Evolutionary conservation across 1,284 basidiomycete genomes (phyloP).

Genomic region (Laetiporus sulphureus): DNA sequence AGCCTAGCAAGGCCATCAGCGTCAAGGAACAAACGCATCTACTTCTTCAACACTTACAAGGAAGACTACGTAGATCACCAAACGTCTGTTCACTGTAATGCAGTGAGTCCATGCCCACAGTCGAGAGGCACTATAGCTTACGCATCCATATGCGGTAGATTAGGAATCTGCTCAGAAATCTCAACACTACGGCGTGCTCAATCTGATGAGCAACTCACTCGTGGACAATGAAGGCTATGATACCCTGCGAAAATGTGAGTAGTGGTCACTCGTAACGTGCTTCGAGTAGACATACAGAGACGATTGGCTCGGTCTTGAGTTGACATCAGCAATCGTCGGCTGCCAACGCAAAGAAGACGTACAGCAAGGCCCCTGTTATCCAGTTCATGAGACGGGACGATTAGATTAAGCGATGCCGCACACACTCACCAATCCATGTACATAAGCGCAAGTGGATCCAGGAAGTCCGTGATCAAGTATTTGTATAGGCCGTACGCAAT

Average conservation of each 20-base stretch:
- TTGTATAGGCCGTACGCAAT: background rate
- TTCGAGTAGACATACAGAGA: background rate
- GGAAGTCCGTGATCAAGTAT: background rate
- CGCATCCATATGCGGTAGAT: background rate
- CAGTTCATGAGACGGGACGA: background rate
- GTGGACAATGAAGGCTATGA: conserved; percentile 1
- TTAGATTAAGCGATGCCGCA: background rate
- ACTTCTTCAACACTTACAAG: background rate
- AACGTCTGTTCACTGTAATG: background rate
- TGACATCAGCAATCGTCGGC: background rate
- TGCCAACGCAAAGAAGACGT: background rate
- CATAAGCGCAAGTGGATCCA: background rate
- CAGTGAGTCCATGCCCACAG: background rate
- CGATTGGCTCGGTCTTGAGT: background rate
- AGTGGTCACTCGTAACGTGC: background rate
- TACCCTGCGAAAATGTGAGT: too few relatives aligned
- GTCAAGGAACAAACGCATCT: background rate
- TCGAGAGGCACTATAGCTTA: background rate
- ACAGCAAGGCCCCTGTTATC: background rate
- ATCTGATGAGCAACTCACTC: background rate
- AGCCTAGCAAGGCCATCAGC: background rate
- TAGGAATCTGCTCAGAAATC: background rate
- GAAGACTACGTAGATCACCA: background rate
- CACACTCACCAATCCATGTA: background rate
- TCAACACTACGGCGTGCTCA: background rate